Conservation (phyloP, 208 protist species). For the Trypanosoma grayi region DNA sequence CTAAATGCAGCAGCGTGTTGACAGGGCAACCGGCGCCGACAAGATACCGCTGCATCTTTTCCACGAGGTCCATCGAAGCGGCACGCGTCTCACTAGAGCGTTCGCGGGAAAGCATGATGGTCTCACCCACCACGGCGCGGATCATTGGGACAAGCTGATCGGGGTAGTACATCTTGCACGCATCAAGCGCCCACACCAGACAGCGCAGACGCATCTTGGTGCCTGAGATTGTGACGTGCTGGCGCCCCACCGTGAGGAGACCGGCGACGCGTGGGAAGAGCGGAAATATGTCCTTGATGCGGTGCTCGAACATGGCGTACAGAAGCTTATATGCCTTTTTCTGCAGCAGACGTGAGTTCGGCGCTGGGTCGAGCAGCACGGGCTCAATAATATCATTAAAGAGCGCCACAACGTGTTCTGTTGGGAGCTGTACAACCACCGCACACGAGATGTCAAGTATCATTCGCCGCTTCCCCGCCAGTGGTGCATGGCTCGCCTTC, state of each 20-base stretch:
- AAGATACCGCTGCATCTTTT: conserved; percentile 87
- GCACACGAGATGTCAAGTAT: conserved; percentile 85
- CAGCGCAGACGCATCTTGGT: conserved; percentile 88
- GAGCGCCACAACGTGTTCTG: conserved; percentile 54
- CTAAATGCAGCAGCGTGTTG: conserved; percentile 70
- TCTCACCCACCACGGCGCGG: conserved; percentile 56
- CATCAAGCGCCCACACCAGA: conserved; percentile 82
- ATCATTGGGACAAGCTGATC: conserved; percentile 58
- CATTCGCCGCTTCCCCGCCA: conserved; percentile 76
- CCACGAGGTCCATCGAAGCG: conserved; percentile 82
- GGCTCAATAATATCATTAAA: conserved; percentile 83
- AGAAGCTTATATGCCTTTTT: conserved; percentile 92
- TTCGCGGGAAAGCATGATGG: conserved; percentile 77
- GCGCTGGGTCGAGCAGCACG: conserved; percentile 70
- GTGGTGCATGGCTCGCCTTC: conserved; percentile 41
- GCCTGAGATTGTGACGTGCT: conserved; percentile 80
- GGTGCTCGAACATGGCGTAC: conserved; percentile 80
- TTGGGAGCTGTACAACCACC: conserved; percentile 63
- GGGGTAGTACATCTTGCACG: conserved; percentile 86
- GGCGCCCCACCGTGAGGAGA: conserved; percentile 67
- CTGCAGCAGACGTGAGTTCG: conserved; percentile 77
- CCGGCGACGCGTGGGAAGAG: conserved; percentile 68
- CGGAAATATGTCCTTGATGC: conserved; percentile 71
- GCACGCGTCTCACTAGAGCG: conserved; percentile 72
- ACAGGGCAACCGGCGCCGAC: conserved; percentile 51